Base-by-base conservation (phyloP, 768 basidiomycete genomes). In the Mycena galericulata region DNA sequence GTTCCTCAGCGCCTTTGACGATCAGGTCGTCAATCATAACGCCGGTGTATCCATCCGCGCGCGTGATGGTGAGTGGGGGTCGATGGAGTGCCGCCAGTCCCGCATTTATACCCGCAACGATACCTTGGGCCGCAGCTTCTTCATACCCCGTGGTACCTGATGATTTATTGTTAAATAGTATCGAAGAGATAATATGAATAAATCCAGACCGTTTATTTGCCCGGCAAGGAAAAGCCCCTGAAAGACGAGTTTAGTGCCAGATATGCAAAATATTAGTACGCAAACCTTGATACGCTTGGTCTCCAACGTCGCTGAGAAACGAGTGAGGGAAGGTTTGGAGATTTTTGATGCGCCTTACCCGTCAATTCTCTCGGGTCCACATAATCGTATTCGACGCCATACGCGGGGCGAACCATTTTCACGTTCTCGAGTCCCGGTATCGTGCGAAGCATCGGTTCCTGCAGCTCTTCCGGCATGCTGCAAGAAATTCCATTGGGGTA, bases 1-100 rank as follows among this genome's bases (percentile, higher is more conserved):
- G 96, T 75, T 97, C 96, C 74, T 96, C 93, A 3, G 93, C 91
- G 3, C 96, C 96, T 74, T 95, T 95, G 46, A 91, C 88, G 26
- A 93, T 90, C 24, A 97, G 84, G 75, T 97, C 96, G 76, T 97
- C 96, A 27, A 97, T 91, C 91, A 97, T 93, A 9, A 97, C 96
- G 1, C 96, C 96, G 9, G 90, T 84, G 75, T 90, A 96, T 8
- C 92, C 93, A 72, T 97, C 94, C 7, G 94, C 94, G n/a, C 96
- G 88, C 14, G 90, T 89, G 36, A 97, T 76, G 3, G 89, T 73
- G 20, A 97, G 76, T 0, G 92, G 88, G 1, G 87, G 81, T 43
- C 81, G 84, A 17, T 80, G 75, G 4, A 83, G 81, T 10, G 93
- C 90, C 0, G 88, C 81, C 3, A 95, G 84, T 0, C 94, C 96